Conservation (phyloP, 345 rosid genomes). For the Euphorbia pulcherrima region DNA sequence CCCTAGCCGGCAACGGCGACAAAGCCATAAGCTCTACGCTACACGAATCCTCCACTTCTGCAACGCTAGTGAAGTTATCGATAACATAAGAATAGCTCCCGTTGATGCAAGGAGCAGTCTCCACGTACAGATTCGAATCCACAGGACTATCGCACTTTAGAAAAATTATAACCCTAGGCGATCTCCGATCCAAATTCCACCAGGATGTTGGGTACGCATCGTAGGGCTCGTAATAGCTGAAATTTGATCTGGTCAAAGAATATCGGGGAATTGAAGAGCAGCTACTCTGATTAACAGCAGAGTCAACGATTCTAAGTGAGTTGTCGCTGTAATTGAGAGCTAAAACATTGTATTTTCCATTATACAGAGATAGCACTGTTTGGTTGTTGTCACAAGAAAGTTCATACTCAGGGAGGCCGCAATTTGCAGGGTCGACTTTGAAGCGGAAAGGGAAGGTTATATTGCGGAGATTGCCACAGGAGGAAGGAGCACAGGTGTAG, state of each 20-base stretch:
- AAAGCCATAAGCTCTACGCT: background rate
- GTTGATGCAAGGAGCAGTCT: background rate
- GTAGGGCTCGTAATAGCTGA: slow-evolving; percentile 4
- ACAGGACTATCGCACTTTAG: slow-evolving; percentile 9
- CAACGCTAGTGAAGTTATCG: background rate
- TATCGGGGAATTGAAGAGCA: slow-evolving; percentile 19
- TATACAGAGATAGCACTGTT: slow-evolving; percentile 9
- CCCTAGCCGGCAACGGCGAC: background rate
- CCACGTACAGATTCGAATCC: slow-evolving; percentile 10
- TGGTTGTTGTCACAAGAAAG: slow-evolving; percentile 27
- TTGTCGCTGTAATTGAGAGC: slow-evolving; percentile 19
- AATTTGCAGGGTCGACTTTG: slow-evolving; percentile 15
- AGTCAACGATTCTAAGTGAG: slow-evolving; percentile 13
- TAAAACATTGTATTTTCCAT: slow-evolving; percentile 16
- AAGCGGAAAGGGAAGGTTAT: slow-evolving; percentile 32
- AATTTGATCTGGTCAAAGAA: background rate
- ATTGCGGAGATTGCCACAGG: slow-evolving; percentile 28
- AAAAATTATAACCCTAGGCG: background rate
- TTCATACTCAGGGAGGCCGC: slow-evolving; percentile 9
- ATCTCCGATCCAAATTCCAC: background rate
- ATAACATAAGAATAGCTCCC: background rate
- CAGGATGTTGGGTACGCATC: background rate
- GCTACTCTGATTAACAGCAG: background rate
- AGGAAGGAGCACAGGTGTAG: slow-evolving; percentile 10
- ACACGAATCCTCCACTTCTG: slow-evolving; percentile 11